Base-by-base conservation (phyloP, 2,329 filamentous ascomycete species). In the Pyrenochaeta sp. region DNA sequence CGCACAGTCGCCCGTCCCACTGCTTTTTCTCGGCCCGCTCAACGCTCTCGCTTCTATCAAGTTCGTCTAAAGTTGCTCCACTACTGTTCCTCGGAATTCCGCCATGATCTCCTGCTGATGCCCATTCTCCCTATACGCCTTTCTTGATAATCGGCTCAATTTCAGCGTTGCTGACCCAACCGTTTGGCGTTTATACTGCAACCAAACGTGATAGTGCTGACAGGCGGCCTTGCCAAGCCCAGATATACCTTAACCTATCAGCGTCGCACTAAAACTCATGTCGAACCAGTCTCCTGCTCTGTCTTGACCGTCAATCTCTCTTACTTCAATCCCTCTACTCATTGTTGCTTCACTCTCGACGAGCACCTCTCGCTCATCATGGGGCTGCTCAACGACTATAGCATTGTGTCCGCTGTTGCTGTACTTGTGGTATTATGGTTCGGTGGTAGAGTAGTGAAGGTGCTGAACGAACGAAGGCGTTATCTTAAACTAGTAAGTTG, bases 371-470 rank as follows among this genome's bases (percentile, higher is more conserved):
- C 17, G 17, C 28, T 7, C 42, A 46, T 17, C 21, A 60, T 60
- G 57, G 44, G 36, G 3, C 30, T 54, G 23, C 23, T 53, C 14
- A 44, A 38, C 11, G 29, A 42, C 19, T 44, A 61, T 20, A 40
- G 48, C 2, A 36, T 44, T 14, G 39, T 29, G 3, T 32, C 40
- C 13, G 44, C 48, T 17, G 23, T 51, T n/a, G 39, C 26, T 9
- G 28, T 47, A 14, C 23, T 58, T 6, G 4, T 55, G 6, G 9
- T 31, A 8, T 21, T 31, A n/a, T 59, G 45, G 42, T 10, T 58
- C 14, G 31, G 14, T 3, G 43, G 35, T 9, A 41, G 39, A 3
- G 14, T 51, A 6, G 7, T 41, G 10, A 34, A 7, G 4, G 19
- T 50, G 11, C 14, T 41, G 10, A 28, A 42, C 15, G 30, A 42